Conservation (phyloP, 805 yeast genomes). For the Jamesozyma hellenica region DNA sequence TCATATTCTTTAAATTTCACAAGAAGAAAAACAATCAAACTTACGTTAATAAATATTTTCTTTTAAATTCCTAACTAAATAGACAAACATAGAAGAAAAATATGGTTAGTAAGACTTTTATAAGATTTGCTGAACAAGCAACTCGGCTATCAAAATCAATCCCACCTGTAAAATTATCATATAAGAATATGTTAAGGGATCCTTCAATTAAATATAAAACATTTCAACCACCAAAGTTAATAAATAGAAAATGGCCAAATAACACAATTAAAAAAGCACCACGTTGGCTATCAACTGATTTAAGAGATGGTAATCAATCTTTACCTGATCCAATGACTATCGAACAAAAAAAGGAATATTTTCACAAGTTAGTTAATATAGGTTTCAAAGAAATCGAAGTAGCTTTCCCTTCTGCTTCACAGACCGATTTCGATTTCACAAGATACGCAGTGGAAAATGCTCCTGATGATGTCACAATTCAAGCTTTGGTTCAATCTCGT, state of each 20-base stretch:
- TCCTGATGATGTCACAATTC: conserved; percentile 69
- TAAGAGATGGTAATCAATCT: conserved; percentile 78
- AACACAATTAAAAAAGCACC: conserved; percentile 52
- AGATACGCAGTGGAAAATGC: conserved; percentile 62
- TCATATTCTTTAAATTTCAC: no score
- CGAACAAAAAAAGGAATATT: conserved; percentile 63
- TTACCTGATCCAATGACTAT: conserved; percentile 82
- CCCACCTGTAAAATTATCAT: conserved; percentile 27
- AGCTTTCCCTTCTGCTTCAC: conserved; percentile 73
- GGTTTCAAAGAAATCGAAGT: conserved; percentile 83
- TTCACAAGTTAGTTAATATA: conserved; percentile 54
- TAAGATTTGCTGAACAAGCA: conserved; percentile 14
- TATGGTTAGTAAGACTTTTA: conserved; percentile 14
- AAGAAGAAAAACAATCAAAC: no score
- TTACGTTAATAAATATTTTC: no score
- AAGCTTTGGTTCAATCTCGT: conserved; percentile 68
- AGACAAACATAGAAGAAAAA: not conserved
- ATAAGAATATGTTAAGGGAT: conserved; percentile 51
- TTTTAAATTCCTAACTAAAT: not conserved
- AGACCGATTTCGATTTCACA: conserved; percentile 72
- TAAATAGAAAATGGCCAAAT: conserved; percentile 64
- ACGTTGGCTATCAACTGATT: conserved; percentile 74
- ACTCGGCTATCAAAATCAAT: conserved; percentile 14
- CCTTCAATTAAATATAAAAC: conserved; percentile 55
- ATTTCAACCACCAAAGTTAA: conserved; percentile 43